phyloP scores from a whole-genome alignment of 495 filamentous ascomycete genomes.

The Neurospora sp. region DNA sequence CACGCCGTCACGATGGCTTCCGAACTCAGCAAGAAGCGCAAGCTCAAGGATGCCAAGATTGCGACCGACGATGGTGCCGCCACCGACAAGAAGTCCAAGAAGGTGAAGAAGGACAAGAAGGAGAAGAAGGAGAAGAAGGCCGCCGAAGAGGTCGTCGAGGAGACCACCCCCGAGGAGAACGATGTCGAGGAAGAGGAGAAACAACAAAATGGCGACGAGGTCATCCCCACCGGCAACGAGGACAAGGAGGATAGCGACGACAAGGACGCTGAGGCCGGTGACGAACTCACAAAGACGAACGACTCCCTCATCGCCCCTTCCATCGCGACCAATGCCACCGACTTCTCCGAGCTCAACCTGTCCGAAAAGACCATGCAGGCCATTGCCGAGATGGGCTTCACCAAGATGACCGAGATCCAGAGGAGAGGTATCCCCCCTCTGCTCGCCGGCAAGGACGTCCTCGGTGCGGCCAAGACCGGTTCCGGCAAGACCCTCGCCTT shows the following conservation, averaged over 20 bases:
- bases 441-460: conserved; percentile 82
- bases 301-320: conserved; percentile 21
- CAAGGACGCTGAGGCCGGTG: conserved; percentile 15
- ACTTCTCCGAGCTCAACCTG: conserved; percentile 74
- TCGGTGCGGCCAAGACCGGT: conserved; percentile 94
- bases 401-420: conserved; percentile 95
- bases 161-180: conserved; percentile 4
- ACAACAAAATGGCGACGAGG: neutral
- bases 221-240: conserved; percentile 13
- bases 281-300: conserved; percentile 4
- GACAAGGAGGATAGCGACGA: conserved; percentile 15
- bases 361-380: conserved; percentile 81
- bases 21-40: conserved; percentile 37
- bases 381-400: conserved; percentile 84
- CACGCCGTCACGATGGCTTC: conserved; percentile 23
- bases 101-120: conserved; percentile 16
- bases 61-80: conserved; percentile 16
- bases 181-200: conserved; percentile 5
- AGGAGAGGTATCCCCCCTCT: conserved; percentile 76
- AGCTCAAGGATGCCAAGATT: conserved; percentile 29
- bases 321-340: conserved; percentile 24
- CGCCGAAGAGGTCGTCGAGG: conserved; percentile 10
- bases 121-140: conserved; percentile 10
- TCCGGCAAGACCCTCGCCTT: conserved; percentile 94
- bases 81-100: conserved; percentile 20